Percentiles rank a stretch among this genome's conserved stretches.
Conservation (phyloP, 768 basidiomycete species). For the Hericium coralloides region DNA sequence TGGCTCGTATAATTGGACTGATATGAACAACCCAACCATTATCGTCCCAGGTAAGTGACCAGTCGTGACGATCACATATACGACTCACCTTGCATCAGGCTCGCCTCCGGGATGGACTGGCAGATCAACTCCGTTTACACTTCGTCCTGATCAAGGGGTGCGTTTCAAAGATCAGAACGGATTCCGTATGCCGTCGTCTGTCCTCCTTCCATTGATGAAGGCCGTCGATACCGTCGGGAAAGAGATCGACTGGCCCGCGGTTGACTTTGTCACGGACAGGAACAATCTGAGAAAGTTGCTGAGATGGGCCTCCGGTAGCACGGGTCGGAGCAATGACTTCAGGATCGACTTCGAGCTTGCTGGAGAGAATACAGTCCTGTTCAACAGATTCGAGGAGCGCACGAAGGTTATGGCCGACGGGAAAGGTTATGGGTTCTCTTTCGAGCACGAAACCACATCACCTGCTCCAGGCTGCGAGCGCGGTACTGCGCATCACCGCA, state of each 20-base stretch:
- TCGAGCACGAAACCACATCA: slow-evolving; percentile 46
- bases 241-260: slow-evolving; percentile 27
- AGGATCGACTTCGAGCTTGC: slow-evolving; percentile 65
- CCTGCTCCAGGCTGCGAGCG: slow-evolving; percentile 39
- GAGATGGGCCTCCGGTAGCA: slow-evolving; percentile 36
- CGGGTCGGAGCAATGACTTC: slow-evolving; percentile 38
- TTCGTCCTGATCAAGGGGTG: slow-evolving; percentile 44
- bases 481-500: slow-evolving; percentile 50
- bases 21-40: slow-evolving; percentile 16
- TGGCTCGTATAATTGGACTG: slow-evolving; percentile 21
- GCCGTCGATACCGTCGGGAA: slow-evolving; percentile 39
- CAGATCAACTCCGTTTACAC: slow-evolving; percentile 36
- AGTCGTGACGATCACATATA: slow-evolving; percentile 26
- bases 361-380: slow-evolving; percentile 47
- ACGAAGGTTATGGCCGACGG: slow-evolving; percentile 12
- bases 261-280: slow-evolving; percentile 51
- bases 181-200: slow-evolving; percentile 28
- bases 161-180: slow-evolving; percentile 52
- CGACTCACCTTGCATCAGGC: slow-evolving; percentile 42
- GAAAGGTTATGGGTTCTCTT: slow-evolving; percentile 42
- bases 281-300: slow-evolving; percentile 58
- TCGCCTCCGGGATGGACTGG: slow-evolving; percentile 52
- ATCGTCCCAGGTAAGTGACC: slow-evolving; percentile 30
- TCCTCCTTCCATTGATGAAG: slow-evolving; percentile 48
- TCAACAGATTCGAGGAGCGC: slow-evolving; percentile 49